phyloP scores from a whole-genome alignment of 805 yeast genomes.

The Lachancea quebecensis region DNA sequence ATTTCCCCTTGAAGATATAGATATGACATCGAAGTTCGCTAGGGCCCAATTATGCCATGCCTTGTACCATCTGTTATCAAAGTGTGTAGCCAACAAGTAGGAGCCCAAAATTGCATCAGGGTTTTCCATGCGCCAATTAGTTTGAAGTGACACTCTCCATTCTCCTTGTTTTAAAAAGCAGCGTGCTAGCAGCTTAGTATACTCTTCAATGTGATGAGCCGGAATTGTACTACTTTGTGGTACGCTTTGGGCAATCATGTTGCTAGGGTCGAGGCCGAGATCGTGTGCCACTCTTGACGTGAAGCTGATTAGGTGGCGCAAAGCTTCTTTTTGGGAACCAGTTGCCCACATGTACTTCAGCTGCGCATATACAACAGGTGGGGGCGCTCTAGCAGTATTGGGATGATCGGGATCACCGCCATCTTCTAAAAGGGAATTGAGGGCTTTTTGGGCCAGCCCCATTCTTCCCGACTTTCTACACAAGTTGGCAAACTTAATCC shows the following conservation, averaged over 20 bases:
- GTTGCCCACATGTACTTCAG: constrained; percentile 96
- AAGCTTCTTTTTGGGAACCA: constrained; percentile 81
- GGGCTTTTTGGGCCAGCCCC: constrained; percentile 86
- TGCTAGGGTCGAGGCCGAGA: constrained; percentile 78
- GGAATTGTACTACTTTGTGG: constrained; percentile 47
- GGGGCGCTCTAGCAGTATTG: constrained; percentile 75
- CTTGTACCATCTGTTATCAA: constrained; percentile 89
- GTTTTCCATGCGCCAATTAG: constrained; percentile 70
- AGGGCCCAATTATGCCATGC: constrained; percentile 99
- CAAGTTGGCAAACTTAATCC: constrained; percentile 96
- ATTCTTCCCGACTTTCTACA: constrained; percentile 91
- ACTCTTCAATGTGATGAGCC: constrained; percentile 68
- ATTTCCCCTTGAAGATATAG: constrained; percentile 35
- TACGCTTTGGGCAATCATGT: constrained; percentile 76
- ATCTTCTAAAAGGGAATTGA: constrained; percentile 71
- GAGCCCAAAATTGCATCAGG: constrained; percentile 87
- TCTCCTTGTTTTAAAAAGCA: constrained; percentile 97
- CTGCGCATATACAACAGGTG: constrained; percentile 96
- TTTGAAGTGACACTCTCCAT: constrained; percentile 84
- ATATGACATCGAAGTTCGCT: constrained; percentile 92
- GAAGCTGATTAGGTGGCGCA: constrained; percentile 78
- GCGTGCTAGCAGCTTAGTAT: constrained; percentile 80
- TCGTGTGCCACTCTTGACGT: constrained; percentile 87
- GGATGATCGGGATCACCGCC: constrained; percentile 49
- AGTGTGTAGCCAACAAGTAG: constrained; percentile 87